Conservation (phyloP, 495 filamentous ascomycete species). For the Aspergillus sclerotioniger region DNA sequence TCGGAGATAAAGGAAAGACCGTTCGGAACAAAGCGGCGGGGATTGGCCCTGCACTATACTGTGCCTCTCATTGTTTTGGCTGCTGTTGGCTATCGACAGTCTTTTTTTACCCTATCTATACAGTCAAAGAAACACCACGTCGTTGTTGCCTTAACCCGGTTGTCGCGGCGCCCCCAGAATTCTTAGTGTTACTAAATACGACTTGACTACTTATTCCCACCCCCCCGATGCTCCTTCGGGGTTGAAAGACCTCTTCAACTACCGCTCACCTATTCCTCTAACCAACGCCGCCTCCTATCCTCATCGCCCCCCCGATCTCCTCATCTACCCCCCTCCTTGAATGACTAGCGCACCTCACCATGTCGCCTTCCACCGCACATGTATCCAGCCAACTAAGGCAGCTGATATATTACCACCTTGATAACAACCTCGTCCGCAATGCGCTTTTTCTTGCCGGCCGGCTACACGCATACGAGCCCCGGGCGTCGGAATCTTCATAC, state of each 20-base stretch:
- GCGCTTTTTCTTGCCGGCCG: slow-evolving; percentile 90
- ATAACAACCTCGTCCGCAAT: slow-evolving; percentile 82
- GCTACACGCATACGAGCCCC: slow-evolving; percentile 76
- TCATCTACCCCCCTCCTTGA: not conserved
- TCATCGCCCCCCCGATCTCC: slow-evolving; percentile 6
- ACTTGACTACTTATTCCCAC: slow-evolving; percentile 3
- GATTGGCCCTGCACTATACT: not conserved
- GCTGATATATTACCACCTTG: slow-evolving; percentile 87
- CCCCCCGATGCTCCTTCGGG: not conserved
- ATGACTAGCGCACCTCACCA: slow-evolving; percentile 37
- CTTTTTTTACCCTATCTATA: slow-evolving; percentile 17
- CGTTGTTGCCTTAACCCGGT: slow-evolving; percentile 29
- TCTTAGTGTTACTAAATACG: slow-evolving; percentile 2
- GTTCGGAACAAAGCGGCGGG: not conserved
- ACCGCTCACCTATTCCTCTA: not conserved
- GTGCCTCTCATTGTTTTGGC: not conserved
- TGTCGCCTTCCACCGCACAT: slow-evolving; percentile 67
- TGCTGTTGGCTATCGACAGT: slow-evolving; percentile 7
- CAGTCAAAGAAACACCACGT: slow-evolving; percentile 20
- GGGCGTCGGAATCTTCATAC: slow-evolving; percentile 74
- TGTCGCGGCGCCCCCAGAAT: slow-evolving; percentile 4
- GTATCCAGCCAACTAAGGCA: slow-evolving; percentile 76
- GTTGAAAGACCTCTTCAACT: not conserved
- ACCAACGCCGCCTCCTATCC: slow-evolving; percentile 11
- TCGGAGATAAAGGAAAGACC: slow-evolving; percentile 7